Conservation (phyloP, 1,139 yeast species). For the Scheffersomyces titani region DNA sequence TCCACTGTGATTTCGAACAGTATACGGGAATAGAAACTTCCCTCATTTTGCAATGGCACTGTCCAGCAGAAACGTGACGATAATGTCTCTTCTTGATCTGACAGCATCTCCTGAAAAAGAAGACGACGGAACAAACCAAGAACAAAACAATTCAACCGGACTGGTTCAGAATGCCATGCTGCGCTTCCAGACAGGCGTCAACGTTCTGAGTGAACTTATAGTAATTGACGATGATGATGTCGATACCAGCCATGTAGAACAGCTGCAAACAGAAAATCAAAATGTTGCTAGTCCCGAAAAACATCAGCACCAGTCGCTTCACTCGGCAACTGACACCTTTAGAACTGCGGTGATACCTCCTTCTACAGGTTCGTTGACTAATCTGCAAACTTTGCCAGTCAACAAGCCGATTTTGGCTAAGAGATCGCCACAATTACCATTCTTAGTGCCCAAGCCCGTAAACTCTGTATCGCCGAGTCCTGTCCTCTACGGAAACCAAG, state of each 20-base stretch:
- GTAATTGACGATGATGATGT: conserved; percentile 8
- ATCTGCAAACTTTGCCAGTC: too few relatives aligned
- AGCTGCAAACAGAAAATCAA: conserved; percentile 7
- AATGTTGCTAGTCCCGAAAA: background rate
- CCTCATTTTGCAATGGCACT: background rate
- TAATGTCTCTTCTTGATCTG: conserved; percentile 18
- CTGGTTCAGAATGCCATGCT: conserved; percentile 7
- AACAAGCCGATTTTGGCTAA: conserved; percentile 1
- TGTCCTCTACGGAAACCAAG: background rate
- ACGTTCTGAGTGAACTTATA: conserved; percentile 4
- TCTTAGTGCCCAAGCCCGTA: conserved; percentile 10
- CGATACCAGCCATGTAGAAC: background rate
- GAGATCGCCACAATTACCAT: conserved; percentile 11
- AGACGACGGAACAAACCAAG: background rate
- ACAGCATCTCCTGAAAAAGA: conserved; percentile 1
- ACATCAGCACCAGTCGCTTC: background rate
- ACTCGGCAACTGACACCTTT: background rate
- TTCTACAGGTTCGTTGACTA: background rate
- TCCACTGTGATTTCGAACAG: background rate
- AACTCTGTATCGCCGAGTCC: conserved; percentile 7
- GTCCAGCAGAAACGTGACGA: conserved; percentile 19
- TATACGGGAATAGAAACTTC: background rate
- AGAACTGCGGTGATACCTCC: background rate
- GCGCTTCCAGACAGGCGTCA: conserved; percentile 15
- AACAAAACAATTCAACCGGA: background rate